Conservation (phyloP, 2,329 filamentous ascomycete genomes). For the Rhynchosporium secalis region DNA sequence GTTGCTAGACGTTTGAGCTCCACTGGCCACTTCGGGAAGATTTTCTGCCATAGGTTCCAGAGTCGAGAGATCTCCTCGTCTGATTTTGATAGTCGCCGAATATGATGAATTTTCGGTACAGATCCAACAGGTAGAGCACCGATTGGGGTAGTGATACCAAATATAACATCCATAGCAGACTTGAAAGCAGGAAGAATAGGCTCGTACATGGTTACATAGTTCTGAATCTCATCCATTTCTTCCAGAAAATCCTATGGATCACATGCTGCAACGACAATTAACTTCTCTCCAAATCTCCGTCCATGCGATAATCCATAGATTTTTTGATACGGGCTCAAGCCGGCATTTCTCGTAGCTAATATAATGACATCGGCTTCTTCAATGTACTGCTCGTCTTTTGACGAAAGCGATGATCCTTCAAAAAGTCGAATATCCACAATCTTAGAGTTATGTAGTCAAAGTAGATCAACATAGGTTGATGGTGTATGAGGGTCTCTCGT, state of each 20-base stretch:
- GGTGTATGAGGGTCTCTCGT: slow-evolving; percentile 40
- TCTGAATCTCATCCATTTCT: slow-evolving; percentile 38
- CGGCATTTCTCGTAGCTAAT: slow-evolving; percentile 44
- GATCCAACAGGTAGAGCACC: slow-evolving; percentile 43
- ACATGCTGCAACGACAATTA: slow-evolving; percentile 45
- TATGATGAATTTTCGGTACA: slow-evolving; percentile 24
- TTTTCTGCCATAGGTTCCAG: slow-evolving; percentile 40
- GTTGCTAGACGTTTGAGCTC: slow-evolving; percentile 34
- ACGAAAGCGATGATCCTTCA: slow-evolving; percentile 37
- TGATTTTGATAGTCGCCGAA: slow-evolving; percentile 27
- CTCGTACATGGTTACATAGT: slow-evolving; percentile 48
- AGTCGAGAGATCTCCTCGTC: slow-evolving; percentile 39
- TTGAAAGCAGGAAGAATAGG: slow-evolving; percentile 46
- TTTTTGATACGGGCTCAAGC: slow-evolving; percentile 42
- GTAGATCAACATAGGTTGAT: slow-evolving; percentile 39
- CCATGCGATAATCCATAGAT: slow-evolving; percentile 40
- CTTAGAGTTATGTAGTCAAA: slow-evolving; percentile 36
- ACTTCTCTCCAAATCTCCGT: slow-evolving; percentile 33
- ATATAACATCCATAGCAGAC: slow-evolving; percentile 44
- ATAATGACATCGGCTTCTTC: slow-evolving; percentile 44
- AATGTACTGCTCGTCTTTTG: slow-evolving; percentile 39
- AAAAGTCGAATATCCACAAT: slow-evolving; percentile 41
- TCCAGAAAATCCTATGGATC: slow-evolving; percentile 48
- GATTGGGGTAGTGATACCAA: slow-evolving; percentile 37
- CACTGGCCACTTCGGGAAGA: slow-evolving; percentile 43